Evolutionary conservation across 2,329 filamentous ascomycete species (phyloP).

Genomic region (Penicillium sp.): DNA sequence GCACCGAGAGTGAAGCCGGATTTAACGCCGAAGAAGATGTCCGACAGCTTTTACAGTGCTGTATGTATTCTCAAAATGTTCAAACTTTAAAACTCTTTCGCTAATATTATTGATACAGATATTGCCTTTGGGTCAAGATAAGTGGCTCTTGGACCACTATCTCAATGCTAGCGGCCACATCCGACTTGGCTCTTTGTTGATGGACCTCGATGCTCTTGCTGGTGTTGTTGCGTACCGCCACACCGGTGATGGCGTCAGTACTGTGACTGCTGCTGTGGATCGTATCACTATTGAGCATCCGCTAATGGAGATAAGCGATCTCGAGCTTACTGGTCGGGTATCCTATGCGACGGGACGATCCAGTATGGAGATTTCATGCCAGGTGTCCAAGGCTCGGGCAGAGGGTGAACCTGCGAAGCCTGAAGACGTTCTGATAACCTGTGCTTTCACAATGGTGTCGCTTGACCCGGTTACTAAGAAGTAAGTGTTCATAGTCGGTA

Average conservation of each 20-base stretch:
- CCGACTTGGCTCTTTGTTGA: slow-evolving; percentile 67
- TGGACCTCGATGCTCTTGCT: slow-evolving; percentile 76
- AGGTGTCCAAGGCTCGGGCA: slow-evolving; percentile 66
- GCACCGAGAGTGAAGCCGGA: slow-evolving; percentile 48
- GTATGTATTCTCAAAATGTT: slow-evolving; percentile 44
- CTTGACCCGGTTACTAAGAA: slow-evolving; percentile 67
- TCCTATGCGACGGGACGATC: slow-evolving; percentile 71
- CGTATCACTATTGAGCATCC: slow-evolving; percentile 67
- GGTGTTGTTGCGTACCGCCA: slow-evolving; percentile 75
- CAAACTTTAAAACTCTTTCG: neutral
- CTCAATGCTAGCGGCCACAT: slow-evolving; percentile 25
- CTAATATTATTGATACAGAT: slow-evolving; percentile 45
- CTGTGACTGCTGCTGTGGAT: slow-evolving; percentile 63
- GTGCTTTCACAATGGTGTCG: slow-evolving; percentile 75
- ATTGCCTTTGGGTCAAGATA: slow-evolving; percentile 68
- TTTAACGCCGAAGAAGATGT: slow-evolving; percentile 66
- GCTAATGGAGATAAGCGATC: slow-evolving; percentile 72
- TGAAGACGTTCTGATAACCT: slow-evolving; percentile 67
- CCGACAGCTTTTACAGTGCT: slow-evolving; percentile 67
- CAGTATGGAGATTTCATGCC: slow-evolving; percentile 71
- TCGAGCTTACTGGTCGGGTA: slow-evolving; percentile 67
- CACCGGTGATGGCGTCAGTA: slow-evolving; percentile 62
- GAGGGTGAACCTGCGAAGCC: slow-evolving; percentile 55
- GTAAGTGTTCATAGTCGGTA: slow-evolving; percentile 30
- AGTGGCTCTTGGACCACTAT: slow-evolving; percentile 66